Evolutionary conservation across 345 rosid species (phyloP).

Genomic region (Diplotaxis tenuifolia): DNA sequence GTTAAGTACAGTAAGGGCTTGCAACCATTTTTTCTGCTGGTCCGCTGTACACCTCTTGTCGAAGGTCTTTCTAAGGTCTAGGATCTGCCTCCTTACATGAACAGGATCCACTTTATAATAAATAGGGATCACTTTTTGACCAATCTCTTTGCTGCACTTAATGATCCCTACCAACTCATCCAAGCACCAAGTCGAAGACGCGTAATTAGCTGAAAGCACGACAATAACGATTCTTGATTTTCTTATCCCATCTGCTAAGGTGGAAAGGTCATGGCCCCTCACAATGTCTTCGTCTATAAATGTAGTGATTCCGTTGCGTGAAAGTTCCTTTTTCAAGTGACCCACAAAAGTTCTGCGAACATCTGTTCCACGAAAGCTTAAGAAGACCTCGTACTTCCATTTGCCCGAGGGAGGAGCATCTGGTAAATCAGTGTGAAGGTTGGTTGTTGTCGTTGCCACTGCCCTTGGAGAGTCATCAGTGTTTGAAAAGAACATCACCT

Average conservation of each 20-base stretch:
- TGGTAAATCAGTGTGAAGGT: background rate
- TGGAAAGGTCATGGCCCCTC: too few species aligned
- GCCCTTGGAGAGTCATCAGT: too few species aligned
- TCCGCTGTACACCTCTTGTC: background rate
- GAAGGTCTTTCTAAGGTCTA: background rate
- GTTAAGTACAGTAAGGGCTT: too few species aligned
- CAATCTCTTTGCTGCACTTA: background rate
- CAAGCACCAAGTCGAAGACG: background rate
- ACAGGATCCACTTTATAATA: background rate
- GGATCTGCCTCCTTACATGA: background rate
- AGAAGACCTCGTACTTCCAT: background rate
- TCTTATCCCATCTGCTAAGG: background rate
- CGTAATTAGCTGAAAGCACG: background rate
- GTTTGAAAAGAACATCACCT: constrained; percentile 1
- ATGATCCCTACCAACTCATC: constrained; percentile 6
- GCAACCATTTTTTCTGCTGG: too few species aligned
- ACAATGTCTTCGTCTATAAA: too few species aligned
- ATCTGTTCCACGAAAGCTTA: background rate
- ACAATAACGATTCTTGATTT: background rate
- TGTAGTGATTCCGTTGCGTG: background rate
- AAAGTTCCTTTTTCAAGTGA: background rate
- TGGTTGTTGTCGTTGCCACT: background rate
- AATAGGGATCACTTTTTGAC: background rate
- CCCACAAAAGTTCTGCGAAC: background rate
- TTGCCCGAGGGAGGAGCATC: background rate